Base-by-base conservation (phyloP, 192 early-diverging fungal genomes). In the Umbelopsis isabellina region DNA sequence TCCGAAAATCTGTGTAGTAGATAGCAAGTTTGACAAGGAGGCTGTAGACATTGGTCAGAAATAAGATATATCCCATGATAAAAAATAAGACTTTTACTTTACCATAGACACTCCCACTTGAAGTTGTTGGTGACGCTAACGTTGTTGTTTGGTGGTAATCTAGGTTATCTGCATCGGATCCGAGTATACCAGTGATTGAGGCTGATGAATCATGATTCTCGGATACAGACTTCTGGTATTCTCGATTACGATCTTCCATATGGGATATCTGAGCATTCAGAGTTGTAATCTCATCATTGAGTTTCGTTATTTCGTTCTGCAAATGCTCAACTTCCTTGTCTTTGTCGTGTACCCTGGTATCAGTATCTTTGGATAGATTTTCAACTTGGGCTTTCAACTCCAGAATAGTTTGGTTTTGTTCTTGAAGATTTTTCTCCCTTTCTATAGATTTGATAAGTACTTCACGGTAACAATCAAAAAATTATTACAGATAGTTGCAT, bases 271-370 rank as follows among this genome's bases (percentile, higher is more conserved):
- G 22, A 23, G 46, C 68, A 10, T 55, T 70, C 30, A 75, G 25
- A 20, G 45, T 44, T 1, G 37, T 67, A 13, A 66, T 72, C 12
- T 77, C 75, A 33, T 73, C 67, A 16, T 70, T 61, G 10, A 74
- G 15, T 3, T 48, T 67, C 21, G 84, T 79, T 46, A 75, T 53
- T 22, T 81, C 83, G 27, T 50, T 61, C 25, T 82, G 82, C 35
- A 84, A 73, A 18, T 73, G 76, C 13, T 79, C 75, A 66, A 75
- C 81, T 49, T 86, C 81, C 52, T 86, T 78, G 48, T 84, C 81
- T 35, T 84, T 81, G 68, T 82, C 73, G 20, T 68, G 67, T 18
- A 73, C 69, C 30, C 48, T 72, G 20, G 78, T 76, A n/a, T 81
- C 71, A 53, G 71, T 66, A 41, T 46, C 45, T 18, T 12, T 21